Conservation (phyloP, 768 basidiomycete genomes). For the Glaciozyma antarctica region DNA sequence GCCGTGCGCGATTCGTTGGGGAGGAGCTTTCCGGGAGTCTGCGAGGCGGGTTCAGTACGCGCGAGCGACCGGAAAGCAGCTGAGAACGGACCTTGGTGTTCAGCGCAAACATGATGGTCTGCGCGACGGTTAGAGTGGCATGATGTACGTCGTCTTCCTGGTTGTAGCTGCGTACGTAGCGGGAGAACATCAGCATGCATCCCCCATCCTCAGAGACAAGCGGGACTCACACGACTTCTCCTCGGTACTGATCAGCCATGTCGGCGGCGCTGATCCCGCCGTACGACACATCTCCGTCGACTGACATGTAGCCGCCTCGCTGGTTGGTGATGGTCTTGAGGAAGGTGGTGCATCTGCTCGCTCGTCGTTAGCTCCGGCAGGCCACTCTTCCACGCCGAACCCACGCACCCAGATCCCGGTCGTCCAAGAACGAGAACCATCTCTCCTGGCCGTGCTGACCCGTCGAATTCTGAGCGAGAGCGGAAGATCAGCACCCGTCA, state of each 20-base stretch:
- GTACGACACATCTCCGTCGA: slow-evolving; percentile 37
- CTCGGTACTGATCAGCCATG: slow-evolving; percentile 37
- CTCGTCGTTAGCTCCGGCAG: no score
- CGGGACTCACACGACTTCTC: slow-evolving; percentile 42
- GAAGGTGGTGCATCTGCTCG: slow-evolving; percentile 34
- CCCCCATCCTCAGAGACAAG: no score
- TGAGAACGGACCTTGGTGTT: slow-evolving; percentile 38
- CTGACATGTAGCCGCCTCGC: slow-evolving; percentile 39
- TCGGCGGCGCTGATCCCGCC: slow-evolving; percentile 38
- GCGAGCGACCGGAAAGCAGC: no score
- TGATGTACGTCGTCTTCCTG: slow-evolving; percentile 69
- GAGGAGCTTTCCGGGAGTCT: slow-evolving; percentile 30
- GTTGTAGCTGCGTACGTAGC: no score
- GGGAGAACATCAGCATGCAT: no score
- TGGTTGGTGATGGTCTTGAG: slow-evolving; percentile 40
- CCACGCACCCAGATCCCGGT: slow-evolving; percentile 46
- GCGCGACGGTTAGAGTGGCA: slow-evolving; percentile 49
- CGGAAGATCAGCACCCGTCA: slow-evolving; percentile 1
- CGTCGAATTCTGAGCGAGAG: slow-evolving; percentile 50
- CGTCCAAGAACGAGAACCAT: slow-evolving; percentile 40
- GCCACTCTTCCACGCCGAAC: no score
- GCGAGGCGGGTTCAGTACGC: not conserved
- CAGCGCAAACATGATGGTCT: slow-evolving; percentile 49
- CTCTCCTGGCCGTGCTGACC: slow-evolving; percentile 50
- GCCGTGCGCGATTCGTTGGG: slow-evolving; percentile 15